phyloP scores from a whole-genome alignment of 2,329 filamentous ascomycete genomes.

The Pseudogymnoascus sp. region DNA sequence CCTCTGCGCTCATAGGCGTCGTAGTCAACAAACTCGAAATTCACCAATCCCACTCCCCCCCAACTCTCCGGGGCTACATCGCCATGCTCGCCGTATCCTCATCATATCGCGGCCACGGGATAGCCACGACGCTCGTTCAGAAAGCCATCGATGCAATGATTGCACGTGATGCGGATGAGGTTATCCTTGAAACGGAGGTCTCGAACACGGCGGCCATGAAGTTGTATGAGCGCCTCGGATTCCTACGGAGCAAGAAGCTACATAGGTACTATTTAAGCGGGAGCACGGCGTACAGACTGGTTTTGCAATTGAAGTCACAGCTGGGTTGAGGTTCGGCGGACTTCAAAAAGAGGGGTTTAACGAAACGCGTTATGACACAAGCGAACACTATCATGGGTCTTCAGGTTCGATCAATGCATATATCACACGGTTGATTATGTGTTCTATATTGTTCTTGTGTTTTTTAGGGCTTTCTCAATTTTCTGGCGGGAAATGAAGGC shows the following conservation, averaged over 20 bases:
- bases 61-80: constrained; percentile 81
- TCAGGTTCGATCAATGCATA: not conserved
- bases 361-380: constrained; percentile 2
- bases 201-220: constrained; percentile 84
- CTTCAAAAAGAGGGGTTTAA: not conserved
- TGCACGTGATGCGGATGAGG: constrained; percentile 75
- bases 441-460: not conserved
- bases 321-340: not conserved
- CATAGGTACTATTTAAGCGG: constrained; percentile 96
- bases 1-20: constrained; percentile 69
- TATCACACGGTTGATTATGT: not conserved
- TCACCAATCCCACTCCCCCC: constrained; percentile 71
- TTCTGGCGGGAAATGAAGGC: not conserved
- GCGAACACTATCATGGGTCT: not conserved
- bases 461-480: not conserved
- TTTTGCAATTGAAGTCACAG: constrained; percentile 45
- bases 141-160: constrained; percentile 89
- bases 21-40: constrained; percentile 91
- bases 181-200: constrained; percentile 93
- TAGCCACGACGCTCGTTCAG: constrained; percentile 82
- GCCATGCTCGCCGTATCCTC: constrained; percentile 94
- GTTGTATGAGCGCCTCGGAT: constrained; percentile 86
- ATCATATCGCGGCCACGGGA: constrained; percentile 71
- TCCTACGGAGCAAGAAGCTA: constrained; percentile 82
- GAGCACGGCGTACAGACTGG: constrained; percentile 83